Base-by-base conservation (phyloP, 2,329 filamentous ascomycete genomes). In the Fusarium proliferatum region DNA sequence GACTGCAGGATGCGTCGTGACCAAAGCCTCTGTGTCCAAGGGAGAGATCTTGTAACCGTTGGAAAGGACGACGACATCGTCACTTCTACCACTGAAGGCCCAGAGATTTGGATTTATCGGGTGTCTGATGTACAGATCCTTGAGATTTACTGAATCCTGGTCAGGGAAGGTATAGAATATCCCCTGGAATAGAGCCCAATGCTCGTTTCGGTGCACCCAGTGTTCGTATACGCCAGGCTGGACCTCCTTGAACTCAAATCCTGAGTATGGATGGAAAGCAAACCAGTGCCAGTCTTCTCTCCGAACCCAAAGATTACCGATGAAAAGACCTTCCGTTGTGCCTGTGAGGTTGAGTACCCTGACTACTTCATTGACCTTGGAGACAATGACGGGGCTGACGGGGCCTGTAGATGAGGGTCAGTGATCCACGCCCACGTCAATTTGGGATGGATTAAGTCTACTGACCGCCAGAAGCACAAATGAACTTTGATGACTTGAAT, bases 301-400 rank as follows among this genome's bases (percentile, higher is more conserved):
- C 0, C 55, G 21, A 2, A 75, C 68, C 43, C 76, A 72, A 2
- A 82, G 67, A 45, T 81, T 81, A 1, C 80, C 80, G 8, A 81
- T 82, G 23, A 82, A 82, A 1, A 82, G 65, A 2, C 80, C 80
- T 49, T 82, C 80, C 0, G 80, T 81, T 2, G 80, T 82, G 4
- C 80, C 80, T 2, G 79, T 82, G 21, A 82, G 36, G 30, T 82
- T 83, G 1, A 82, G 61, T 0, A 83, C 78, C 28, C 79, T 64
- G 7, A 82, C 75, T 3, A 80, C 76, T 9, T 81, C 56, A 49
- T 81, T 82, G 3, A 79, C 79, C 33, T 81, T 80, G 26, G 68
- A 68, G 0, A 74, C 79, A 30, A 74, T 77, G 9, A 64, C 41
- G 8, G 76, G 76, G 48, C 76, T 81, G 15, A 81, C 79, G 1